phyloP scores from a whole-genome alignment of 257 asterid species.

The Rehmannia glutinosa region DNA sequence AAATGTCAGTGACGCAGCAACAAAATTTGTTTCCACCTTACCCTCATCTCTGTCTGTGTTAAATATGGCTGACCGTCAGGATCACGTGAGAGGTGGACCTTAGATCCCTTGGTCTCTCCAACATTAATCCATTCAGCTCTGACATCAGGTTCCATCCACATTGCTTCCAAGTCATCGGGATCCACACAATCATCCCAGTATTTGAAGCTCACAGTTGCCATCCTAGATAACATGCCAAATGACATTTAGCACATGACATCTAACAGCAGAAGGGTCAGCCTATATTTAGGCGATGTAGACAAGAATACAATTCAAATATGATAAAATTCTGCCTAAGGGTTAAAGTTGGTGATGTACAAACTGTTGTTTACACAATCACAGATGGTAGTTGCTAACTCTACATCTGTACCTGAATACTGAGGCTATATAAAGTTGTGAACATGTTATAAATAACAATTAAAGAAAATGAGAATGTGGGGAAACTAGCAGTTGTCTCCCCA shows the following conservation, averaged over 20 bases:
- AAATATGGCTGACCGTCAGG: constrained; percentile 88
- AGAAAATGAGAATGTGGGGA: neutral
- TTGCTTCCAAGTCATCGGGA: constrained; percentile 68
- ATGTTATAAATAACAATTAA: neutral
- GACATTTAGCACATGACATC: constrained; percentile 13
- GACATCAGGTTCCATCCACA: constrained; percentile 84
- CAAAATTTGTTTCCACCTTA: constrained; percentile 24
- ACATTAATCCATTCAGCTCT: constrained; percentile 76
- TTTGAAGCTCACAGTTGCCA: constrained; percentile 66
- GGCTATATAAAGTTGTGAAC: neutral
- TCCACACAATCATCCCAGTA: constrained; percentile 96
- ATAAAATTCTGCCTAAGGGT: neutral
- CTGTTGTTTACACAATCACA: neutral
- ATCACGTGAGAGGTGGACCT: constrained; percentile 92
- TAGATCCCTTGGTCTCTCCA: constrained; percentile 79
- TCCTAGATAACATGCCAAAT: constrained; percentile 21
- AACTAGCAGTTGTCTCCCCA: neutral
- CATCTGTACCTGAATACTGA: neutral
- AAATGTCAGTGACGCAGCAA: neutral
- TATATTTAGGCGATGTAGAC: neutral
- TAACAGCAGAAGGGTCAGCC: neutral
- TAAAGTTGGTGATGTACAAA: neutral
- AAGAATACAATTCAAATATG: neutral
- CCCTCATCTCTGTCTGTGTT: constrained; percentile 97
- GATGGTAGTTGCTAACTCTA: neutral